Evolutionary conservation across 352 stramenopile species (phyloP).

Genomic region (Pythium pyrilobum): DNA sequence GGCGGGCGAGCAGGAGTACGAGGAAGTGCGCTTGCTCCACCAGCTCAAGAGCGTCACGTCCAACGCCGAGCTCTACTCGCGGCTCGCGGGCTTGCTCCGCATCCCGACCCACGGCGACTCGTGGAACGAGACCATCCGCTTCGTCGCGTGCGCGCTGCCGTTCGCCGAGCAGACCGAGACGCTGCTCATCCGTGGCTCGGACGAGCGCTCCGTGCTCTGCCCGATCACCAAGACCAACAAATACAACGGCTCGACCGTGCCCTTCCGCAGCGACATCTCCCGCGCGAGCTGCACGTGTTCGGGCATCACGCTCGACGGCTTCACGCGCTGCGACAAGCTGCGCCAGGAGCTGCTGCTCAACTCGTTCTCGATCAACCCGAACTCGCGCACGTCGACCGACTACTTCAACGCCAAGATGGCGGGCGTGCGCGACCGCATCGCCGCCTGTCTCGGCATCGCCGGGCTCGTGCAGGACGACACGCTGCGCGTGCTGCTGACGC

Average conservation of each 20-base stretch:
- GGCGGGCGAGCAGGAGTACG: constrained; percentile 39
- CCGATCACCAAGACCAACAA: constrained; percentile 83
- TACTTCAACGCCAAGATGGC: constrained; percentile 72
- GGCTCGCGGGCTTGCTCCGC: constrained; percentile 56
- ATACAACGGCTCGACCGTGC: constrained; percentile 82
- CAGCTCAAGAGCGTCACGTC: constrained; percentile 56
- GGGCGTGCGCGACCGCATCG: constrained; percentile 45
- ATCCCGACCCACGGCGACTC: constrained; percentile 66
- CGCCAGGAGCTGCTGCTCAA: constrained; percentile 74
- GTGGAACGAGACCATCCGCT: constrained; percentile 78
- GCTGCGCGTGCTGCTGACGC: constrained; percentile 64
- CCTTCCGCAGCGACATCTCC: constrained; percentile 51
- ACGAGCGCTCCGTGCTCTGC: constrained; percentile 79
- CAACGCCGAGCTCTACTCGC: constrained; percentile 55
- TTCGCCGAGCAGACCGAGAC: constrained; percentile 85
- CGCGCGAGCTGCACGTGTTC: constrained; percentile 85
- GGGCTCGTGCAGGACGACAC: constrained; percentile 47
- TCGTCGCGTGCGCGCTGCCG: constrained; percentile 63
- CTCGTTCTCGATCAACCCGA: constrained; percentile 77
- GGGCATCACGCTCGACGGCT: constrained; percentile 61
- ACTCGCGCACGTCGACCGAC: constrained; percentile 55
- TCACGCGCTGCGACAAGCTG: constrained; percentile 57
- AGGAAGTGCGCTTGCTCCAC: constrained; percentile 63
- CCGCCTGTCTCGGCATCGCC: constrained; percentile 43
- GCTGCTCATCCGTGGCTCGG: constrained; percentile 74